Conservation (phyloP, 768 basidiomycete genomes). For the Suillus hirtellus region DNA sequence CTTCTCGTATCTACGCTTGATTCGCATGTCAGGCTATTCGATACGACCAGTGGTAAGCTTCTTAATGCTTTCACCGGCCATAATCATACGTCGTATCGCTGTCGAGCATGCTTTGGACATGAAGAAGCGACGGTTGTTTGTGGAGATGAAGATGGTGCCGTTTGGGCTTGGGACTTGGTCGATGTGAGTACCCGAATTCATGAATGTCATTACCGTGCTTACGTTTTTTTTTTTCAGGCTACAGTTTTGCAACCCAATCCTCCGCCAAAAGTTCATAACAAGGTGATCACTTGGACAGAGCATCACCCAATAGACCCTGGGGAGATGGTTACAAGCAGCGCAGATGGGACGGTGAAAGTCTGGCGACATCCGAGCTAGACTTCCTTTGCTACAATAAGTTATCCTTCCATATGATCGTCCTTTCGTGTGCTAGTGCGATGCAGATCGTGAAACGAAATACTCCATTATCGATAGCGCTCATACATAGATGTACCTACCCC, state of each 20-base stretch:
- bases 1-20: constrained; percentile 84
- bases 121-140: constrained; percentile 79
- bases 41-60: constrained; percentile 76
- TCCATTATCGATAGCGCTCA: not conserved
- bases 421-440: not conserved
- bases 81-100: constrained; percentile 70
- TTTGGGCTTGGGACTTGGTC: constrained; percentile 94
- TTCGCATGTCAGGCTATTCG: constrained; percentile 83
- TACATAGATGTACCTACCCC: not conserved
- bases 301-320: constrained; percentile 79
- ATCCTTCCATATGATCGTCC: too few relatives aligned
- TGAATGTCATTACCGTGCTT: constrained; percentile 5
- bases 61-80: constrained; percentile 87
- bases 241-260: constrained; percentile 69
- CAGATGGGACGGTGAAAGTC: constrained; percentile 89
- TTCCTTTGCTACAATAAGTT: not conserved
- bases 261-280: constrained; percentile 77
- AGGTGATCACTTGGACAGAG: constrained; percentile 90
- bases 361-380: constrained; percentile 57
- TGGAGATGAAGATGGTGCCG: constrained; percentile 86
- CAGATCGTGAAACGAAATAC: not conserved
- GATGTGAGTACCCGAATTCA: constrained; percentile 57
- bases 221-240: constrained; percentile 50
- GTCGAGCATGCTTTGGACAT: constrained; percentile 79
- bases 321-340: constrained; percentile 87